Evolutionary conservation across 106 monocot species (phyloP), one percentile per base, ranked within the genome.

Genomic region (Gastrodia elata): DNA sequence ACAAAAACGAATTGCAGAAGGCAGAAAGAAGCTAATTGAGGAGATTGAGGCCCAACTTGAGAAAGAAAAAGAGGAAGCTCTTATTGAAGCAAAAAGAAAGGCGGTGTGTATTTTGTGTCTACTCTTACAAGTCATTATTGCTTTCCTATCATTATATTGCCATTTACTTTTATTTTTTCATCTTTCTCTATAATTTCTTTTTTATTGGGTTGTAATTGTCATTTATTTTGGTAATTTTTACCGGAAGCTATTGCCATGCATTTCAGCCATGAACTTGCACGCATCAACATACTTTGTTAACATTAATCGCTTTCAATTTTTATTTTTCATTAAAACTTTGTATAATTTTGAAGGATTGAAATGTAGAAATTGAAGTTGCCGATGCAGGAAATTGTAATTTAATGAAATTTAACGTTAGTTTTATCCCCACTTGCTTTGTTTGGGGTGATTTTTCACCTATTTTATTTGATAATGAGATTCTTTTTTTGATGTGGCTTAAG

Each of bases 61-160:
- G 76, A 93, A 85, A 82, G 97, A 97, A 81, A 97, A 97, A 76
- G 97, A 91, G 78, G 80, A 84, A 77, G 84, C 90, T 42, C 77
- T 93, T 65, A 48, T 75, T 75, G 86, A 93, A 86, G 93, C 97
- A 27, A 84, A 80, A 67, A 71, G 87, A 71, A 93, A 88, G 83
- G 93, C 78, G 84, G 97, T 91, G 73, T 16, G 75, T 64, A 69
- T 26, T 67, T n/a, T 6, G 1, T 13, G 14, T 0, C 5, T 18
- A 18, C n/a, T 27, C 4, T 38, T 67, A 30, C 0, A 61, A 61
- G 13, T 61, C 0, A 61, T 32, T 32, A 11, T 13, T 61, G 3
- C 28, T 61, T 61, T 32, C 32, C 61, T 61, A 61, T 30, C 61
- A 30, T 30, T 61, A 32, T 30, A 2, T 13, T 65, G 10, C 15